These are phyloP conservation scores for Discostella stelligeroides DNA, from an alignment of 108 stramenopile genomes.

Conservation along the genomic window DNA sequence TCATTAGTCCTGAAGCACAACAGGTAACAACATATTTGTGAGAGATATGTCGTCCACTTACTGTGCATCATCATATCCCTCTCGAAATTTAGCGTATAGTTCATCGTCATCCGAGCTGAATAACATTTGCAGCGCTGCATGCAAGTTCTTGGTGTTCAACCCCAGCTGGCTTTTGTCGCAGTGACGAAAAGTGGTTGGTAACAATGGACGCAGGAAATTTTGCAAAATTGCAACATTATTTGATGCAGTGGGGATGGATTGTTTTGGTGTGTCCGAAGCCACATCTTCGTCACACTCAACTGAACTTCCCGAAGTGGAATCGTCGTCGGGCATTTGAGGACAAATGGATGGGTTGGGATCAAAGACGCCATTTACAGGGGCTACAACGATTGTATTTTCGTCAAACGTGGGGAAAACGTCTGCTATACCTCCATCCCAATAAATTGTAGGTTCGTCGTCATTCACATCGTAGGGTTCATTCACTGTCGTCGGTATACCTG, in stretches of 20 bases:
- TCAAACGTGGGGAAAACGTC: constrained; percentile 69
- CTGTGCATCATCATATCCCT: constrained; percentile 58
- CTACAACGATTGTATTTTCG: constrained; percentile 55
- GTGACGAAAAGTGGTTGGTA: constrained; percentile 42
- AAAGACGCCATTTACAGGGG: constrained; percentile 57
- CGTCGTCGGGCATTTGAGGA: constrained; percentile 32
- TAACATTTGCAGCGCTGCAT: constrained; percentile 35
- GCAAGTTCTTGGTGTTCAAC: constrained; percentile 30
- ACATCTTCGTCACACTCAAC: neutral
- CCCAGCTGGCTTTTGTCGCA: constrained; percentile 35
- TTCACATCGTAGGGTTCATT: constrained; percentile 6
- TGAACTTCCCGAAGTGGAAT: neutral
- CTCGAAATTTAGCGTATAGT: constrained; percentile 38
- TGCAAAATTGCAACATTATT: constrained; percentile 6
- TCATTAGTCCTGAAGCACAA: neutral
- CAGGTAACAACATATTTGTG: neutral
- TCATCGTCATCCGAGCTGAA: constrained; percentile 47
- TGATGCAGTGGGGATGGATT: neutral
- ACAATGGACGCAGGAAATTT: constrained; percentile 25
- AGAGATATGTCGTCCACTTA: constrained; percentile 7
- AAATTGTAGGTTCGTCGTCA: constrained; percentile 22
- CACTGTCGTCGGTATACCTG: constrained; percentile 3
- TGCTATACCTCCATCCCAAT: constrained; percentile 70
- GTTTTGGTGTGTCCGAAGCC: neutral
- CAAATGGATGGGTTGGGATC: constrained; percentile 55